Evolutionary conservation across 23 red algal genomes (phyloP).

Genomic region (Chondrus crispus): DNA sequence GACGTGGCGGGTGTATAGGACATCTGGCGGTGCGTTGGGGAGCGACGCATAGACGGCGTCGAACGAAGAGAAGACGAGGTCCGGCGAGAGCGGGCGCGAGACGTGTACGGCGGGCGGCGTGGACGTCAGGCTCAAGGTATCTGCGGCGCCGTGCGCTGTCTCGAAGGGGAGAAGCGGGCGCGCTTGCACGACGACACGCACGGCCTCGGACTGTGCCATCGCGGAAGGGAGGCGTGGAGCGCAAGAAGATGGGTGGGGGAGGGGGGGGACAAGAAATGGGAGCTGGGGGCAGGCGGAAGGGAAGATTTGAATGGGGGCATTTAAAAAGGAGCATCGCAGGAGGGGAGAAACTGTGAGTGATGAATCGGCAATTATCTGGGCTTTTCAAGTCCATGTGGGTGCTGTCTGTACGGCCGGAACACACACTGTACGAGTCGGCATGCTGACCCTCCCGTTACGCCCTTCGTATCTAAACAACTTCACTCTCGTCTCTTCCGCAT

Average conservation of each 20-base stretch:
- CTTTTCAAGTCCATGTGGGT: no score
- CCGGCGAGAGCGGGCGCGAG: background rate
- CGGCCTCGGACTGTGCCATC: slow-evolving; percentile 6
- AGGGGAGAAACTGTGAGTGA: no score
- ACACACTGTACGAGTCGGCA: no score
- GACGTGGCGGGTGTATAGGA: slow-evolving; percentile 65
- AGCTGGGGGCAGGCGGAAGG: background rate
- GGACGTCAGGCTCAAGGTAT: background rate
- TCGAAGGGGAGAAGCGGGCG: slow-evolving; percentile 60
- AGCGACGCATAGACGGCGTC: slow-evolving; percentile 31
- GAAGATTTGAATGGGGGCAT: background rate
- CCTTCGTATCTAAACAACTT: no score
- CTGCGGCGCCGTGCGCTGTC: background rate
- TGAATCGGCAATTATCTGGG: no score
- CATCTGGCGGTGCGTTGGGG: background rate
- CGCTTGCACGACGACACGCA: slow-evolving; percentile 55
- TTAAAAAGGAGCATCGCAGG: no score
- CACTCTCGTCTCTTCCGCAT: no score
- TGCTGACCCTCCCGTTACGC: no score
- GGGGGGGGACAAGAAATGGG: background rate
- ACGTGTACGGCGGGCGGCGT: background rate
- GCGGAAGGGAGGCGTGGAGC: background rate
- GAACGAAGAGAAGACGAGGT: slow-evolving; percentile 28
- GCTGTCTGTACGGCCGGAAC: no score
- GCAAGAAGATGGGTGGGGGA: background rate